Percentiles rank a stretch among this genome's conserved stretches.
Conservation (phyloP, 2,329 filamentous ascomycete genomes). For the Ceratocystis alfenasii region DNA sequence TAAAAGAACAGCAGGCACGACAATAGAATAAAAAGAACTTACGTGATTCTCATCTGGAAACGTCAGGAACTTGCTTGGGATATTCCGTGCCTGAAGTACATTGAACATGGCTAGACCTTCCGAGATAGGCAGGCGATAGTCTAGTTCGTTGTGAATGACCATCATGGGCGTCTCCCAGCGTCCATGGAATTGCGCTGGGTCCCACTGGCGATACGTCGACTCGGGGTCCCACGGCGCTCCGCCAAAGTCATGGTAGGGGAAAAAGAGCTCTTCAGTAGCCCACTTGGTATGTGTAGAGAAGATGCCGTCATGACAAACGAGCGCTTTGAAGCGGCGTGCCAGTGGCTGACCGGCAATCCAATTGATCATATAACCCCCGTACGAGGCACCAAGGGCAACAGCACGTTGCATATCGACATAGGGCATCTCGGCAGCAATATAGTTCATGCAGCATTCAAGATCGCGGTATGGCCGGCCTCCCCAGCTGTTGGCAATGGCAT, state of each 20-base stretch:
- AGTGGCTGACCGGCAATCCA: constrained; percentile 85
- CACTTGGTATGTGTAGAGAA: constrained; percentile 60
- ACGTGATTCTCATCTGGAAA: constrained; percentile 65
- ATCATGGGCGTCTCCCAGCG: constrained; percentile 82
- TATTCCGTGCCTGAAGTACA: constrained; percentile 60
- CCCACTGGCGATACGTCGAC: constrained; percentile 55
- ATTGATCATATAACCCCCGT: constrained; percentile 70
- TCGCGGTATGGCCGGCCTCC: constrained; percentile 76
- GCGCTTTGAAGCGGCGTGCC: constrained; percentile 71
- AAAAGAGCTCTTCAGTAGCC: constrained; percentile 57
- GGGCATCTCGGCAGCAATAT: constrained; percentile 51
- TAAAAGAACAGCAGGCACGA: background rate
- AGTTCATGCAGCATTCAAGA: constrained; percentile 64
- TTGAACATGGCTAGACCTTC: constrained; percentile 83
- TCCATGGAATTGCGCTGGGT: constrained; percentile 49
- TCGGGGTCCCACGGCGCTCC: constrained; percentile 51
- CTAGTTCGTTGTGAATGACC: constrained; percentile 74
- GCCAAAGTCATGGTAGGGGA: constrained; percentile 55
- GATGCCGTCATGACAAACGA: constrained; percentile 81
- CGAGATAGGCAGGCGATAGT: constrained; percentile 75
- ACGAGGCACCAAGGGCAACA: constrained; percentile 63
- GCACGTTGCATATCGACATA: constrained; percentile 58
- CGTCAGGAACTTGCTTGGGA: constrained; percentile 66
- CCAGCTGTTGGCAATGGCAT: constrained; percentile 72
- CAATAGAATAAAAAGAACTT: constrained; percentile 25